Percentiles rank a stretch among this genome's conserved stretches.
Conservation (phyloP, 169 alveolate genomes). For the Plasmodium ovale region DNA sequence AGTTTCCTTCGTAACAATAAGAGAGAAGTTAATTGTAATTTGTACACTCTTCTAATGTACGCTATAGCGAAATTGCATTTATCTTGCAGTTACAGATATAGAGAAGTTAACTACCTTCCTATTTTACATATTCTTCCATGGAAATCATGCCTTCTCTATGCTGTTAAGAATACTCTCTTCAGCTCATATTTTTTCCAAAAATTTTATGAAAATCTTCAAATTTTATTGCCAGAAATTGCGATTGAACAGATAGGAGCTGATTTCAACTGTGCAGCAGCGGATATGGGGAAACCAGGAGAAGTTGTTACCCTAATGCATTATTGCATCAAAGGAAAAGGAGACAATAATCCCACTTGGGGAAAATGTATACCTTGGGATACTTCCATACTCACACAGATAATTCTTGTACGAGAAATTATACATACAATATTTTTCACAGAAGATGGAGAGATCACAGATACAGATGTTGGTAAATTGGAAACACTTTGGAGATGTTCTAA, state of each 20-base stretch:
- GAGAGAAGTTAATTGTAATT: slow-evolving; percentile 13
- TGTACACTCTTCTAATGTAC: slow-evolving; percentile 46
- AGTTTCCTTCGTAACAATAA: slow-evolving; percentile 19
- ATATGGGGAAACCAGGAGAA: neutral
- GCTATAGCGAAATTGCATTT: slow-evolving; percentile 25
- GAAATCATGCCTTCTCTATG: slow-evolving; percentile 10
- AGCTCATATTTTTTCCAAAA: slow-evolving; percentile 73
- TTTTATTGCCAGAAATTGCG: slow-evolving; percentile 57
- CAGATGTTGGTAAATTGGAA: neutral
- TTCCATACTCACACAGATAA: slow-evolving; percentile 34
- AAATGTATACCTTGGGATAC: neutral
- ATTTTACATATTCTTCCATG: slow-evolving; percentile 57
- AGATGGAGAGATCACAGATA: neutral
- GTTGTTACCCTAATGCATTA: neutral
- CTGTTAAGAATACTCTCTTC: slow-evolving; percentile 14
- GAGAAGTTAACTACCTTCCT: slow-evolving; percentile 48
- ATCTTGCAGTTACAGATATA: slow-evolving; percentile 38
- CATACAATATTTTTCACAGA: slow-evolving; percentile 7
- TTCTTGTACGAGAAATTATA: slow-evolving; percentile 2
- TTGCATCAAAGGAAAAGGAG: neutral
- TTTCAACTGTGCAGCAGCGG: neutral
- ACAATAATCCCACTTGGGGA: neutral
- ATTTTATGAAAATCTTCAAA: slow-evolving; percentile 57
- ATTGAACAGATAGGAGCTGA: slow-evolving; percentile 16
- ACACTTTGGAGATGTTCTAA: slow-evolving; percentile 1